Percentiles rank a stretch among this genome's conserved stretches.
Conservation (phyloP, 257 asterid genomes). For the Solanum etuberosum region DNA sequence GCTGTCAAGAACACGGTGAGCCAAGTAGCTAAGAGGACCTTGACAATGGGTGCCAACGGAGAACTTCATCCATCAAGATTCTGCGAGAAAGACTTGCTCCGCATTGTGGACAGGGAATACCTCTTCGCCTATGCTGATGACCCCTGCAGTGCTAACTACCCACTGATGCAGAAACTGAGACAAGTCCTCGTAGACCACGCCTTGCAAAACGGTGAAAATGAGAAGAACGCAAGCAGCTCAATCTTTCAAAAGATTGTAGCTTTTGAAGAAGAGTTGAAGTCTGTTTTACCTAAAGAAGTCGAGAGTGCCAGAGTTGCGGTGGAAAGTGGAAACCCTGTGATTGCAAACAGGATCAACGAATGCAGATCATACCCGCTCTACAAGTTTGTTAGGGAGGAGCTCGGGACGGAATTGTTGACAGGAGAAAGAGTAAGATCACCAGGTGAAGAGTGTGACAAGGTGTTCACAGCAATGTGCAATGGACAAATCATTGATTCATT, state of each 20-base stretch:
- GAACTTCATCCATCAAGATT: conserved; percentile 47
- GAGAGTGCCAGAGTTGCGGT: conserved; percentile 41
- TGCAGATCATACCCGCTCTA: conserved; percentile 81
- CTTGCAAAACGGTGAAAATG: conserved; percentile 23
- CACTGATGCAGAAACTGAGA: conserved; percentile 35
- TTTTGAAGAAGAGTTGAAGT: conserved; percentile 32
- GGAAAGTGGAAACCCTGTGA: conserved; percentile 55
- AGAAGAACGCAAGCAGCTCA: conserved; percentile 27
- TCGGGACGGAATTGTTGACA: conserved; percentile 38
- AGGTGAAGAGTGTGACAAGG: conserved; percentile 82
- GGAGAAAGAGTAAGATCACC: conserved; percentile 71
- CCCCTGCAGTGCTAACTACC: conserved; percentile 36
- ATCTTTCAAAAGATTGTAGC: conserved; percentile 37
- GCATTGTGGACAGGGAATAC: conserved; percentile 32
- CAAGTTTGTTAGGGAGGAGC: conserved; percentile 53
- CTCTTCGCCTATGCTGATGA: conserved; percentile 32
- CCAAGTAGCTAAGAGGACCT: conserved; percentile 36
- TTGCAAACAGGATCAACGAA: conserved; percentile 47
- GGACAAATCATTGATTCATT: conserved; percentile 60
- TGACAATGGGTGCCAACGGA: conserved; percentile 32
- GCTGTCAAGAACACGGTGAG: conserved; percentile 38
- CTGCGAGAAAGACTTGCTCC: conserved; percentile 37
- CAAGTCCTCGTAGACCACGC: conserved; percentile 42
- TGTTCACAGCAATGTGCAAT: conserved; percentile 59
- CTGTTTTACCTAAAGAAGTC: conserved; percentile 31